Base-by-base conservation (phyloP, 306 rosid species). In the Betula pendula region DNA sequence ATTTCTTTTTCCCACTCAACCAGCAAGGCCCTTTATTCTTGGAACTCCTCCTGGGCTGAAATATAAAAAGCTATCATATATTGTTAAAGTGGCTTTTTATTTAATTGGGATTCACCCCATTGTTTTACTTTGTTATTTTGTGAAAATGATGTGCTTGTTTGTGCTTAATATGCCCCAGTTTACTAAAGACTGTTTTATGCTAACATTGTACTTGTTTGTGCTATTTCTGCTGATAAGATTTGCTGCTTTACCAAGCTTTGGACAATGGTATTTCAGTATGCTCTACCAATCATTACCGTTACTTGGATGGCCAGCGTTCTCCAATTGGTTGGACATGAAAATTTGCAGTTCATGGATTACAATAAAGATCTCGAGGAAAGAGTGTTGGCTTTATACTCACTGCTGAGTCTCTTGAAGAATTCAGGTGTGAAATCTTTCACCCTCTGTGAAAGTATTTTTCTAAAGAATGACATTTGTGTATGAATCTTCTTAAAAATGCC, bases 281-380 rank as follows among this genome's bases (percentile, higher is more conserved):
- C 33, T 29, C 33, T 29, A 1, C 33, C 1, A 29, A 90, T 94
- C 2, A 35, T 84, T 35, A 86, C 91, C 2, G 81, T 92, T 70
- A 77, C 97, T 25, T 94, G 98, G 98, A 88, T 91, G 89, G 75
- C 84, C 82, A 82, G 70, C 44, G 79, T 83, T 77, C 88, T 93
- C 25, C 81, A 81, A 8, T 81, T 77, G 42, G 53, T 87, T 58
- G 81, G 81, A 67, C 88, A 89, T 43, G 80, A 68, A 60, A 80
- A 81, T 24, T 70, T 90, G 55, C 58, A 75, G 75, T 52, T 63
- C 50, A 79, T 90, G 82, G 78, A 71, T 71, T 85, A 71, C 67
- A 88, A 86, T 76, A 87, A 77, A 81, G 96, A 90, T 78, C 87
- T 74, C 24, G 94, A 91, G 80, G 91, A 88, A 63, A 90, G 89